phyloP scores from a whole-genome alignment of 345 rosid species.

The Pistacia integerrima region DNA sequence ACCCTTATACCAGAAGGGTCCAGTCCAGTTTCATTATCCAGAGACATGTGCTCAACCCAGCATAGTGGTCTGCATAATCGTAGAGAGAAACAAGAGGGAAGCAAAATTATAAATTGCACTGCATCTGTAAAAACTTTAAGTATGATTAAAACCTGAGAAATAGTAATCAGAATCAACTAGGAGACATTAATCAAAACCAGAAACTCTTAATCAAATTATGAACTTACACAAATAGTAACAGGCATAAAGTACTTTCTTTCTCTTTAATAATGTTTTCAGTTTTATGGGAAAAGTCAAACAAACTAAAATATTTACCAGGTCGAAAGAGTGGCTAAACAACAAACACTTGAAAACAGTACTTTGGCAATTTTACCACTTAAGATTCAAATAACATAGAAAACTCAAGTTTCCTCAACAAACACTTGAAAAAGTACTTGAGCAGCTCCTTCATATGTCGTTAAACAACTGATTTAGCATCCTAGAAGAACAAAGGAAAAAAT shows the following conservation, averaged over 20 bases:
- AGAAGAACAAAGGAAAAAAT: not conserved
- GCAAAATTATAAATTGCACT: slow-evolving; percentile 6
- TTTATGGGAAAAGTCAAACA: not conserved
- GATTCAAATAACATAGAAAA: not conserved
- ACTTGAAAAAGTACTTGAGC: not conserved
- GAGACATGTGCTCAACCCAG: slow-evolving; percentile 76
- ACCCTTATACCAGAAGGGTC: slow-evolving; percentile 68
- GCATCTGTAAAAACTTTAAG: slow-evolving; percentile 7
- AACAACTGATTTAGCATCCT: no score
- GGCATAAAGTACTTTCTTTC: not conserved
- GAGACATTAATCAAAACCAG: not conserved
- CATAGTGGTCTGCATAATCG: slow-evolving; percentile 62
- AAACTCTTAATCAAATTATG: not conserved
- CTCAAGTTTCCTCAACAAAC: not conserved
- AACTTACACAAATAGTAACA: not conserved
- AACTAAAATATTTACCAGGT: not conserved
- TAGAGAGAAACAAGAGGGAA: not conserved
- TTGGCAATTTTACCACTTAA: not conserved
- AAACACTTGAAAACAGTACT: not conserved
- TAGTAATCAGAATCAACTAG: not conserved
- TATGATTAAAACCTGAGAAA: not conserved
- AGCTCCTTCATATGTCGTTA: no score
- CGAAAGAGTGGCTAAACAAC: not conserved
- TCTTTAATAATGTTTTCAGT: not conserved
- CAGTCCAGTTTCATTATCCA: slow-evolving; percentile 69